Conservation (phyloP, 2,329 filamentous ascomycete genomes). For the Pyricularia sp. region DNA sequence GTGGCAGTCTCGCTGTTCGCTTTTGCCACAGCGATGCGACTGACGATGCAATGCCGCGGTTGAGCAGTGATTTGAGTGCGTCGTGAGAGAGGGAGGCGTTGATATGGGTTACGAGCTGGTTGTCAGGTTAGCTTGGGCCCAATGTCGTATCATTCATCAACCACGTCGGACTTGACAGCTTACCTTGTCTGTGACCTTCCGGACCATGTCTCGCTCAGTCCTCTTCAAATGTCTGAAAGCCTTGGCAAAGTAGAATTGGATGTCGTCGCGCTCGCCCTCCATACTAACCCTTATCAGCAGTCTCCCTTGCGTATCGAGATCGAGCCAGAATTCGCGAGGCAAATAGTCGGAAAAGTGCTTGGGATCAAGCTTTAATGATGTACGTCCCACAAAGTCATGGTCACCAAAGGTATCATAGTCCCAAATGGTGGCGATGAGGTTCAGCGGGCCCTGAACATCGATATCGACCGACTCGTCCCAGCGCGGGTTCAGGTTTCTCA, state of each 20-base stretch:
- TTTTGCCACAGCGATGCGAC: slow-evolving; percentile 60
- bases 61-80: slow-evolving; percentile 62
- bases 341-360: slow-evolving; percentile 92
- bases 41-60: slow-evolving; percentile 54
- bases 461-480: slow-evolving; percentile 98
- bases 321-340: slow-evolving; percentile 93
- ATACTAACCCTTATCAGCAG: slow-evolving; percentile 86
- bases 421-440: slow-evolving; percentile 95
- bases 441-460: slow-evolving; percentile 78
- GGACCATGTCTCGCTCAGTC: slow-evolving; percentile 94
- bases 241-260: slow-evolving; percentile 97
- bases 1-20: slow-evolving; percentile 38
- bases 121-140: slow-evolving; percentile 10
- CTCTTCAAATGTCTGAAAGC: slow-evolving; percentile 90
- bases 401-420: slow-evolving; percentile 96
- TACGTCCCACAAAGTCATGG: slow-evolving; percentile 92
- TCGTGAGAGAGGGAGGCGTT: slow-evolving; percentile 75
- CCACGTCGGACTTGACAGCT: neutral
- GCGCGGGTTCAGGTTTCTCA: slow-evolving; percentile 78
- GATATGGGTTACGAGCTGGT: slow-evolving; percentile 80
- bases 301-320: slow-evolving; percentile 88
- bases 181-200: slow-evolving; percentile 96
- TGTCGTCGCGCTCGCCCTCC: slow-evolving; percentile 97
- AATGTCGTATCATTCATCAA: neutral
- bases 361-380: slow-evolving; percentile 97